phyloP scores from a whole-genome alignment of 1,284 basidiomycete species.

The Pseudozyma tsukubaensis region DNA sequence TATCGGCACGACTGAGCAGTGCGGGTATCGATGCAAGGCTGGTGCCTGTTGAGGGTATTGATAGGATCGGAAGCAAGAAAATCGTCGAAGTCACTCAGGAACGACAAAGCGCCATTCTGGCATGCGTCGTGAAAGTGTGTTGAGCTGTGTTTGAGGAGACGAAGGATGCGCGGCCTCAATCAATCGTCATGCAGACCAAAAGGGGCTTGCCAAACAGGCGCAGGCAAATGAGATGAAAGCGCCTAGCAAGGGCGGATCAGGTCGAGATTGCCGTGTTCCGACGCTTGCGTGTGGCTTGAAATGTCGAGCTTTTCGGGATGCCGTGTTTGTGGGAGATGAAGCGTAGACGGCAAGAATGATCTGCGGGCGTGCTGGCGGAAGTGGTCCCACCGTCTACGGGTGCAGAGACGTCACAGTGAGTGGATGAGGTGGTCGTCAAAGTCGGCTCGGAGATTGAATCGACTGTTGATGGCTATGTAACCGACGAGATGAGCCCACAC shows the following conservation, averaged over 20 bases:
- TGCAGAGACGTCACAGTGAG: slow-evolving; percentile 16
- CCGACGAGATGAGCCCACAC: too few species aligned
- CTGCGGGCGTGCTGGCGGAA: too few species aligned
- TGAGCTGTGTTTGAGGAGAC: background rate
- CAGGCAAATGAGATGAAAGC: background rate
- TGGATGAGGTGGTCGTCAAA: background rate
- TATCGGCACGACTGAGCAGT: too few species aligned
- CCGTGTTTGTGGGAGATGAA: background rate
- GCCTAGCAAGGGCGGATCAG: background rate
- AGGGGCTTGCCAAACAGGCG: too few species aligned
- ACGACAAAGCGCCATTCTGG: slow-evolving; percentile 14
- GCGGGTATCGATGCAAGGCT: background rate
- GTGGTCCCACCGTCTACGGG: background rate
- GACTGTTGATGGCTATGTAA: too few species aligned
- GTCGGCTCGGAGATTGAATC: too few species aligned
- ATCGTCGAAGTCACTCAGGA: slow-evolving; percentile 2
- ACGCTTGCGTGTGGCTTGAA: background rate
- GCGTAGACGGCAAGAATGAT: background rate
- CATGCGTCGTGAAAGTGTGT: too few species aligned
- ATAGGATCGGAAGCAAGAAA: background rate
- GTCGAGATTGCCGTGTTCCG: background rate
- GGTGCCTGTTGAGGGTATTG: background rate
- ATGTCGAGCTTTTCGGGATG: background rate
- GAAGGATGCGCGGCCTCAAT: background rate
- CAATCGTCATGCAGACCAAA: background rate